Evolutionary conservation across 768 basidiomycete genomes (phyloP), one percentile per base, ranked within the genome.

Genomic region (Scleroderma citrinum): DNA sequence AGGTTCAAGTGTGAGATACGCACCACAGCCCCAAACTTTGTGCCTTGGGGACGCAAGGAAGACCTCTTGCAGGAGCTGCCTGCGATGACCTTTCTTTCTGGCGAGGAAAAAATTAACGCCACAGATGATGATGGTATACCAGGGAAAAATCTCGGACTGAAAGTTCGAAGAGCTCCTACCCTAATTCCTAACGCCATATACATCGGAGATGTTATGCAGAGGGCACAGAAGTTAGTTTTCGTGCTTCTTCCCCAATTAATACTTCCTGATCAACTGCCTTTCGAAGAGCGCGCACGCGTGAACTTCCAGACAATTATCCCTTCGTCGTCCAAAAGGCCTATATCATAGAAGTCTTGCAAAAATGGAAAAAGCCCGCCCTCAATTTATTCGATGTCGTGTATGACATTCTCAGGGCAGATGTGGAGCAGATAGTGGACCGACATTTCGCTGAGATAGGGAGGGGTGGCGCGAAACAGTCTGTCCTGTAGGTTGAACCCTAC

Each of bases 281-380:
- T 17, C 23, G 30, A 12, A 89, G 87, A 19, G 78, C 86, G 1
- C 74, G 81, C 3, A 82, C 85, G 1, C 77, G 87, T 1, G 85
- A 88, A 56, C 72, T 88, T 0, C 85, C 85, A 0, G 81, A 77
- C 13, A 74, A 76, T 51, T 83, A 79, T 51, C 85, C 85, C 0
- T 87, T 82, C 51, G 67, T 80, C 0, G 80, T 87, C 0, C 77
- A 80, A 42, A 61, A 71, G 10, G 58, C 62, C 0, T 82, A 76
- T 51, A 82, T 88, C 44, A 45, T 56, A 2, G 48, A 62, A 1
- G 60, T 80, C 31, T 70, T 76, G 3, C 31, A 55, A 13, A 56
- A 75, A 42, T 87, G 85, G 86, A 42, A 48, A 0, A 37, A 35
- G 0, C 86, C 83, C 0, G 67, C 80, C 0, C 57, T 70, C 16